Base-by-base conservation (phyloP, 2,329 filamentous ascomycete genomes). In the Fusarium sterilihyphosum region DNA sequence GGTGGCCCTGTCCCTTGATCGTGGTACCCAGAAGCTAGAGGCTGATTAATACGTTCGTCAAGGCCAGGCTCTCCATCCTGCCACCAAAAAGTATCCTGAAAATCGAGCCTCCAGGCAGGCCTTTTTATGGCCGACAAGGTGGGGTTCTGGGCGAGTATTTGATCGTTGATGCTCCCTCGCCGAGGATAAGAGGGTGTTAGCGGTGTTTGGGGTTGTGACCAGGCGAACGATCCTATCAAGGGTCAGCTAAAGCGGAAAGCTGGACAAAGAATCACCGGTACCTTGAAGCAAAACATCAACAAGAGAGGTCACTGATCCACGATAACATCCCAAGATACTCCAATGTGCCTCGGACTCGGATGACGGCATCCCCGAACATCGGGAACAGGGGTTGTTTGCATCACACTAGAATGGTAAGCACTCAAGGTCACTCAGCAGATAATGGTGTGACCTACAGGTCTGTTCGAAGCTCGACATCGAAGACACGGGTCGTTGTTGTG, bases 71-170 rank as follows among this genome's bases (percentile, higher is more conserved):
- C 85, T 54, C 76, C 76, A 53, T 88, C 87, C 22, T 85, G 87
- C 86, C 87, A 88, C 88, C 88, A 90, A 75, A 90, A 90, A 4
- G 84, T 84, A 72, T 90, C 88, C 38, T 87, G 83, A 63, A 88
- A 89, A 74, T 90, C 88, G 7, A 88, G 77, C 61, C 85, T 83
- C 8, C 80, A 76, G 22, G 87, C 85, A 66, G 85, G 79, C n/a
- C 83, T 81, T 4, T 82, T 77, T 33, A 83, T 81, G 18, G 83
- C 80, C n/a, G 81, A 78, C n/a, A 82, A 79, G 26, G 86, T 79
- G 20, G 83, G 81, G 62, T 87, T 89, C 2, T 82, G 81, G 20
- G 83, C 82, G 54, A 88, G 84, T 14, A 90, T 81, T 65, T 85
- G 86, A 29, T 89, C 86, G 75, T 89, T 89, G 73, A 90, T 84